A percentile compares a stretch with the other conserved stretches of the same genome.
Evolutionary conservation across 352 stramenopile species (phyloP).

Genomic region (Phytophthora agathidicida): DNA sequence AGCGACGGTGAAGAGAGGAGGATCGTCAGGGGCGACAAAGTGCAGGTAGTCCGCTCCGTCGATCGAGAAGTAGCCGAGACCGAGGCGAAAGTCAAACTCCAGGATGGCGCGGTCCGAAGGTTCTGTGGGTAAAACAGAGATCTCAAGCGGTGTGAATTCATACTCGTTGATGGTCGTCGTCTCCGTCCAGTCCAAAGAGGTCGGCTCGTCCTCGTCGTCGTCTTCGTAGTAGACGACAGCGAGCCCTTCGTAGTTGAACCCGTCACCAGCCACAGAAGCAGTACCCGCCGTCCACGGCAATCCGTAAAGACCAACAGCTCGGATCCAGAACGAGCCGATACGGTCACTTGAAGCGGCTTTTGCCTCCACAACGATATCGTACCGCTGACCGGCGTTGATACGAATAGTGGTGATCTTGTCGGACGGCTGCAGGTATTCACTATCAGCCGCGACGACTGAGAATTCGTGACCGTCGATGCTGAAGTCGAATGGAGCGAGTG

Average conservation of each 20-base stretch:
- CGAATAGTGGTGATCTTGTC: constrained; percentile 30
- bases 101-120: constrained; percentile 28
- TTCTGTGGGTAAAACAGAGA: constrained; percentile 1
- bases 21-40: constrained; percentile 17
- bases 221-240: constrained; percentile 28
- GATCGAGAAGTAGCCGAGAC: constrained; percentile 28
- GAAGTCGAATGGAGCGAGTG: constrained; percentile 34
- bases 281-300: constrained; percentile 32
- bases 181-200: constrained; percentile 16
- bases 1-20: constrained; percentile 30
- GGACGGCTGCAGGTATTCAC: constrained; percentile 29
- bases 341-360: constrained; percentile 12
- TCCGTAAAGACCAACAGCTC: constrained; percentile 21
- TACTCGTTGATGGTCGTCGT: constrained; percentile 26
- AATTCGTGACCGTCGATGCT: constrained; percentile 41
- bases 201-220: constrained; percentile 11
- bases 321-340: constrained; percentile 34
- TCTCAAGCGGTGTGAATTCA: constrained; percentile 26
- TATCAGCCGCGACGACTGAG: constrained; percentile 33
- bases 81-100: constrained; percentile 27
- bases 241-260: constrained; percentile 31
- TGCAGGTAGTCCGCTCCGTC: constrained; percentile 19
- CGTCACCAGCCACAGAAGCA: constrained; percentile 7
- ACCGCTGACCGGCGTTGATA: constrained; percentile 39
- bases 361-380: constrained; percentile 31